phyloP scores from a whole-genome alignment of 805 yeast genomes.

The Myxozyma sirexii region DNA sequence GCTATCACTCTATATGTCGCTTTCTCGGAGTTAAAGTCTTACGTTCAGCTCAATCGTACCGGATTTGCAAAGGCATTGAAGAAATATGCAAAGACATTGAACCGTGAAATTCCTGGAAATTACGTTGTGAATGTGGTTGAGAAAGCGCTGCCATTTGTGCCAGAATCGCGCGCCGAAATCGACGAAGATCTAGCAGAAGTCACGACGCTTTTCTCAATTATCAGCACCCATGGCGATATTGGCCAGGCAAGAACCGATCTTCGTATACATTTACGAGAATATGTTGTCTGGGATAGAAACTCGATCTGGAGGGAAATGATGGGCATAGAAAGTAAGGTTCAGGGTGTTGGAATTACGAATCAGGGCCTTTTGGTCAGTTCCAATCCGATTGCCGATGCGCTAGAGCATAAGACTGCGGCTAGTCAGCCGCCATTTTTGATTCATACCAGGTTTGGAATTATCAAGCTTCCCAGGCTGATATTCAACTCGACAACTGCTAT shows the following conservation, averaged over 20 bases:
- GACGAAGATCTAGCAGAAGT: conserved; percentile 58
- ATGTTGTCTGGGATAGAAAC: conserved; percentile 95
- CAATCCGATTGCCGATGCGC: conserved; percentile 30
- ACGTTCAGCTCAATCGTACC: conserved; percentile 77
- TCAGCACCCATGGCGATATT: conserved; percentile 47
- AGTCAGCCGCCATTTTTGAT: conserved; percentile 21
- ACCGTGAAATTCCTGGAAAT: conserved; percentile 48
- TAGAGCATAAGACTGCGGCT: conserved; percentile 15
- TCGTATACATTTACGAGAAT: conserved; percentile 72
- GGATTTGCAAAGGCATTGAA: conserved; percentile 90
- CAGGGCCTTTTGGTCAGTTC: conserved; percentile 25
- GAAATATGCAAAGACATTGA: conserved; percentile 84
- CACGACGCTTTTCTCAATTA: conserved; percentile 57
- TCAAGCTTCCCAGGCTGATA: conserved; percentile 44
- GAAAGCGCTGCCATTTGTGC: conserved; percentile 59
- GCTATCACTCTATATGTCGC: conserved; percentile 68
- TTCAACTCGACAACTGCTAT: conserved; percentile 49
- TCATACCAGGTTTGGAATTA: conserved; percentile 27
- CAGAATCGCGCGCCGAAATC: conserved; percentile 51
- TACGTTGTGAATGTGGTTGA: conserved; percentile 53
- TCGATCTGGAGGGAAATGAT: conserved; percentile 98
- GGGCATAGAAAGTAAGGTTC: conserved; percentile 82
- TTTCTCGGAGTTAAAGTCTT: conserved; percentile 81
- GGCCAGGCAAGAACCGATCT: conserved; percentile 54
- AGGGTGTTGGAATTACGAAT: conserved; percentile 55